Conservation (phyloP, 2,329 filamentous ascomycete genomes). For the Hymenoscyphus repandus region DNA sequence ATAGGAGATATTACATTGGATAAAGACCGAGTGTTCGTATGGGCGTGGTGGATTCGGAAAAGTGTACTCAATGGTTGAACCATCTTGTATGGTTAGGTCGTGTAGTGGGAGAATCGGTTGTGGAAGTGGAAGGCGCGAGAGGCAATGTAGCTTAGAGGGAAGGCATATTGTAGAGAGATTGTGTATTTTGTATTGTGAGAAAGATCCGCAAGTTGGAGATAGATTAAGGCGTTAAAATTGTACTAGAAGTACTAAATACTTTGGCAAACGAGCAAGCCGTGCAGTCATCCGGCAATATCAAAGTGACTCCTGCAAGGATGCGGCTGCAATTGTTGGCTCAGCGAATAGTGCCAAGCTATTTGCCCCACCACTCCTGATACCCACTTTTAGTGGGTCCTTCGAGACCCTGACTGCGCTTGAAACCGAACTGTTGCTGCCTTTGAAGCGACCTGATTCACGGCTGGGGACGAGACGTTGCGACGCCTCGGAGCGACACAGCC, state of each 20-base stretch:
- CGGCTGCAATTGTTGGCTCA: too few relatives aligned
- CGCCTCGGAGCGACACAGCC: background rate
- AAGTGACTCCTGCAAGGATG: too few relatives aligned
- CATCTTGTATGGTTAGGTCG: slow-evolving; percentile 39
- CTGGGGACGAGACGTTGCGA: too few relatives aligned
- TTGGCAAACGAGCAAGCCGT: too few relatives aligned
- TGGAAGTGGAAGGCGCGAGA: background rate
- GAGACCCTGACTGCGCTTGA: too few relatives aligned
- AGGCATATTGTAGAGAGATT: slow-evolving; percentile 1
- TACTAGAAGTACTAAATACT: too few relatives aligned
- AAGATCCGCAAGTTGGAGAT: background rate
- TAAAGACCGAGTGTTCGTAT: slow-evolving; percentile 46
- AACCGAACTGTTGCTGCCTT: background rate
- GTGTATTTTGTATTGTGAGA: background rate
- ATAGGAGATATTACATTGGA: slow-evolving; percentile 16
- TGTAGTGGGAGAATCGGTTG: background rate
- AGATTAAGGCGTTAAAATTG: too few relatives aligned
- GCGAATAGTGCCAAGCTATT: too few relatives aligned
- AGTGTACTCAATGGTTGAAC: slow-evolving; percentile 38
- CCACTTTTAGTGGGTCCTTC: too few relatives aligned
- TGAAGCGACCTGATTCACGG: background rate
- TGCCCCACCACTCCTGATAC: too few relatives aligned
- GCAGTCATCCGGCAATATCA: too few relatives aligned
- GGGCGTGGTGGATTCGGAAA: slow-evolving; percentile 38
- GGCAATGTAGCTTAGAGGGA: background rate